phyloP scores from a whole-genome alignment of 805 yeast genomes.

The Saturnispora silvae region DNA sequence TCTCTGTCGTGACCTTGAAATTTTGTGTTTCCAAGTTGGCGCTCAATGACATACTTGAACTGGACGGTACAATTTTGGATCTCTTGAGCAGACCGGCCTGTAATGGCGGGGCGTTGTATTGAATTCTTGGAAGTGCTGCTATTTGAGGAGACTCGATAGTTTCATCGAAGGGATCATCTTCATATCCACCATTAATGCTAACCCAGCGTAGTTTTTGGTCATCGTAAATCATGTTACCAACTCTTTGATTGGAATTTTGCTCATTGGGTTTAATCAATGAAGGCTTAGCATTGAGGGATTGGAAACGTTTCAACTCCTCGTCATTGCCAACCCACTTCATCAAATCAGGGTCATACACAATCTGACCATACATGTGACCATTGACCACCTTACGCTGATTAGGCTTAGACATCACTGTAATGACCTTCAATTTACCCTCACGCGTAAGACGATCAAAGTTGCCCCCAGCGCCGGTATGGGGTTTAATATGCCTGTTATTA shows the following conservation, averaged over 20 bases:
- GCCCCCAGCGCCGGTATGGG: neutral
- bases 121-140: neutral
- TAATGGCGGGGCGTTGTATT: neutral
- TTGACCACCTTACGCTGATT: conserved; percentile 20
- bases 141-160: conserved; percentile 19
- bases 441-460: conserved; percentile 18
- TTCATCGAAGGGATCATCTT: conserved; percentile 38
- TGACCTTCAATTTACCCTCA: conserved; percentile 24
- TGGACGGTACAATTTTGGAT: conserved; percentile 10
- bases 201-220: conserved; percentile 49
- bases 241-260: conserved; percentile 25
- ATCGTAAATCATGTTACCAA: conserved; percentile 52
- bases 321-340: conserved; percentile 61
- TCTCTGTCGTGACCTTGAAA: conserved; percentile 19
- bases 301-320: conserved; percentile 42
- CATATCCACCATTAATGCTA: conserved; percentile 32
- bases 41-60: conserved; percentile 10
- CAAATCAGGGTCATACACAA: conserved; percentile 43
- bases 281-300: conserved; percentile 26
- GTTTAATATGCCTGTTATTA: neutral
- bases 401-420: conserved; percentile 21
- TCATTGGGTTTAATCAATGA: conserved; percentile 5
- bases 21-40: conserved; percentile 11
- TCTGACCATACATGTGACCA: conserved; percentile 28
- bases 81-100: neutral